These are phyloP conservation scores for Astrephomene gubernaculifera DNA, from an alignment of 139 green algal species.

Conservation along the genomic window DNA sequence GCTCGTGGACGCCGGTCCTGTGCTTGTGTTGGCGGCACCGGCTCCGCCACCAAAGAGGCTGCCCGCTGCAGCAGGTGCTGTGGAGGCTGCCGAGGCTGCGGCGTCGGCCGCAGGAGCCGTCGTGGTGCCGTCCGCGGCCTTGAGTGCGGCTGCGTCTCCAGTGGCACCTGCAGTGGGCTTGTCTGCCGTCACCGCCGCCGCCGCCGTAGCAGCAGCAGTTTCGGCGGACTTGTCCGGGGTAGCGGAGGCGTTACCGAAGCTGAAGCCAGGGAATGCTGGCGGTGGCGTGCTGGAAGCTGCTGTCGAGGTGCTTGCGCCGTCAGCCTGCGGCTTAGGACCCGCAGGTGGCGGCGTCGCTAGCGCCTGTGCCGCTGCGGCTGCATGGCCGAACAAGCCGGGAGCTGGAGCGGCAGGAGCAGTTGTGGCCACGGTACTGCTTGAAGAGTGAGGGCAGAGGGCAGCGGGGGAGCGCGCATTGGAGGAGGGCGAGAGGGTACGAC, in stretches of 20 bases:
- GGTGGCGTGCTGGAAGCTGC: background rate
- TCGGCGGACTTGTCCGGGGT: too few species aligned
- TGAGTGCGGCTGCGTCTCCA: background rate
- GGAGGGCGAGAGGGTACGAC: background rate
- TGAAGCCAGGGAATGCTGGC: constrained; percentile 16
- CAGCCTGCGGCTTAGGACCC: background rate
- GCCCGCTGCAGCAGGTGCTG: background rate
- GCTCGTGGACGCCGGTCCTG: background rate
- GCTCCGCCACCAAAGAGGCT: background rate
- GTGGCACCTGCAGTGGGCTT: background rate
- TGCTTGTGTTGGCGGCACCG: background rate
- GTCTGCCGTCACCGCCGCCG: background rate
- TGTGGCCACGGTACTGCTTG: background rate
- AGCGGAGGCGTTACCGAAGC: background rate
- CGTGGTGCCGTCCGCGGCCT: too few species aligned
- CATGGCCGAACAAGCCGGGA: constrained; percentile 18
- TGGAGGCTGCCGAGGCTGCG: background rate
- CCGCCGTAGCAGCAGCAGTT: too few species aligned
- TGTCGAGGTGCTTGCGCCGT: background rate
- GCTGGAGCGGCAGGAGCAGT: background rate
- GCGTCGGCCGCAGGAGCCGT: background rate
- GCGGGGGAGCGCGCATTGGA: background rate
- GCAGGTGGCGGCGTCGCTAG: constrained; percentile 25
- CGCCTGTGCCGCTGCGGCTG: constrained; percentile 1
- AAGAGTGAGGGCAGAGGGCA: background rate